Percentiles rank a stretch among this genome's conserved stretches.
Conservation (phyloP, 2,329 filamentous ascomycete genomes). For the Claviceps africana region DNA sequence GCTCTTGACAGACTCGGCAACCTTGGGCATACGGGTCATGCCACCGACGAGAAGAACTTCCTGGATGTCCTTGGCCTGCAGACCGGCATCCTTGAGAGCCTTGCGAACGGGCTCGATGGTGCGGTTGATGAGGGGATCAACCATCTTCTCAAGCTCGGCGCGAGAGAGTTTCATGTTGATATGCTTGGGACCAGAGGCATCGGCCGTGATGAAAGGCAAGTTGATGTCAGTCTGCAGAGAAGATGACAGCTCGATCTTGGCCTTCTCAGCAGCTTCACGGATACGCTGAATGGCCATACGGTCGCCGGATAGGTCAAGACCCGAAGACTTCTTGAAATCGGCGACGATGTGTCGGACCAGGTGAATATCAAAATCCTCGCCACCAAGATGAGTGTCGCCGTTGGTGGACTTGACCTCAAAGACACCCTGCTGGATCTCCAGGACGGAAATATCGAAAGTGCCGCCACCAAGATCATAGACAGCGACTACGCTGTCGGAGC, state of each 20-base stretch:
- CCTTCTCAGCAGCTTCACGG: conserved; percentile 96
- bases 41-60: conserved; percentile 96
- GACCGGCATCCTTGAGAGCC: conserved; percentile 87
- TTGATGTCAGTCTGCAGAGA: conserved; percentile 95
- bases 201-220: conserved; percentile 95
- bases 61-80: conserved; percentile 86
- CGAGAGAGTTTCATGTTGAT: conserved; percentile 93
- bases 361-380: conserved; percentile 93
- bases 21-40: conserved; percentile 99
- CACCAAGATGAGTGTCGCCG: conserved; percentile 95
- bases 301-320: conserved; percentile 78
- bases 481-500: conserved; percentile 75
- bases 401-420: conserved; percentile 99
- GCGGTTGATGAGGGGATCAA: conserved; percentile 73
- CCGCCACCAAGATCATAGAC: conserved; percentile 97
- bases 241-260: conserved; percentile 96
- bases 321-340: conserved; percentile 93
- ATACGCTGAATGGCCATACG: conserved; percentile 99
- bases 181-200: conserved; percentile 91
- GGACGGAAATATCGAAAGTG: conserved; percentile 97
- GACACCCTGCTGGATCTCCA: conserved; percentile 94
- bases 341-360: conserved; percentile 87
- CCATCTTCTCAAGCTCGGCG: conserved; percentile 82
- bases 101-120: conserved; percentile 91
- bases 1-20: conserved; percentile 85